Conservation (phyloP, 2,329 filamentous ascomycete genomes). For the Diaporthe vexans region DNA sequence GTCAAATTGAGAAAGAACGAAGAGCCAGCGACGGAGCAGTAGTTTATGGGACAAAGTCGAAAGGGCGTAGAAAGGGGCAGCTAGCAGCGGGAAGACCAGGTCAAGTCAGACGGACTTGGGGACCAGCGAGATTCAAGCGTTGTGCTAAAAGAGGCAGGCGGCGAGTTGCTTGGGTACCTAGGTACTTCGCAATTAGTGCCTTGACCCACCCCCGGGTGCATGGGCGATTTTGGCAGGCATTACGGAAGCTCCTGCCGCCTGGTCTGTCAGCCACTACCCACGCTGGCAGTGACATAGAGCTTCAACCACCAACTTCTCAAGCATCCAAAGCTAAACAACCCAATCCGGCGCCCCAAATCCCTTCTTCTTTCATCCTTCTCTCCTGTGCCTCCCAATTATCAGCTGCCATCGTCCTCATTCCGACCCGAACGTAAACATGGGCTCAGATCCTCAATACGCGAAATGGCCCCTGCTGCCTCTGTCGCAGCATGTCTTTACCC, state of each 20-base stretch:
- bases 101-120: too few relatives aligned
- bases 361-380: not conserved
- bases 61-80: too few relatives aligned
- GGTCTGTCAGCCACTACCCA: not conserved
- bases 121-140: too few relatives aligned
- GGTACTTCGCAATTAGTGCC: not conserved
- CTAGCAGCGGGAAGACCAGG: too few relatives aligned
- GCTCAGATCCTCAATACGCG: conserved; percentile 86
- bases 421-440: conserved; percentile 66
- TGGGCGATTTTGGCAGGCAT: conserved; percentile 21
- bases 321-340: conserved; percentile 30
- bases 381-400: not conserved
- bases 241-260: conserved; percentile 42
- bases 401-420: not conserved
- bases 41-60: not conserved
- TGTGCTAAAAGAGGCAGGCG: conserved; percentile 36
- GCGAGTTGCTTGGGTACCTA: not conserved
- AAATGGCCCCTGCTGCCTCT: conserved; percentile 87
- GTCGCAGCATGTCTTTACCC: conserved; percentile 87
- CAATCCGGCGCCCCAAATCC: not conserved
- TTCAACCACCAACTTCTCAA: conserved; percentile 1
- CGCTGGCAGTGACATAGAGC: conserved; percentile 37
- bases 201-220: conserved; percentile 12
- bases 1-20: not conserved
- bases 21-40: not conserved